These are phyloP conservation scores for Cyberlindnera japonica DNA, from an alignment of 805 yeast genomes.

Conservation along the genomic window DNA sequence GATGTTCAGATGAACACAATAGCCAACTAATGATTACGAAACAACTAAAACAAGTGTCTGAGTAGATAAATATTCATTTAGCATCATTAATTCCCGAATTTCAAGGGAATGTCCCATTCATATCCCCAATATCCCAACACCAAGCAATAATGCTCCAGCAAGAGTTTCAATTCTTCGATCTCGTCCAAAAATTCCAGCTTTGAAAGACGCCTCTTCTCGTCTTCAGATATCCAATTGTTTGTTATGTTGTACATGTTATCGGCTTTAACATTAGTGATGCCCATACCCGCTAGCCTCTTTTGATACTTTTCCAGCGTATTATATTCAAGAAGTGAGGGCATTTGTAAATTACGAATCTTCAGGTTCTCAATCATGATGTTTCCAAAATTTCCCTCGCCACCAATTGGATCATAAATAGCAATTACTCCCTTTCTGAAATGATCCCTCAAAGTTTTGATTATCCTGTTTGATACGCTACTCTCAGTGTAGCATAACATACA, in stretches of 20 bases:
- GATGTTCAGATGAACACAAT: slow-evolving; percentile 58
- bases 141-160: slow-evolving; percentile 52
- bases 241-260: slow-evolving; percentile 34
- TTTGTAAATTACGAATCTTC: slow-evolving; percentile 39
- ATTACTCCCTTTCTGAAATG: slow-evolving; percentile 24
- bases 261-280: slow-evolving; percentile 13
- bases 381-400: slow-evolving; percentile 51
- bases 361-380: slow-evolving; percentile 51
- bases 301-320: slow-evolving; percentile 33
- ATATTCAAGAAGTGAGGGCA: slow-evolving; percentile 37
- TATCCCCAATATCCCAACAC: slow-evolving; percentile 27
- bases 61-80: too few species aligned
- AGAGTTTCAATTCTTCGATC: slow-evolving; percentile 50
- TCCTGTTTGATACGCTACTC: slow-evolving; percentile 36
- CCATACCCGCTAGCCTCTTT: slow-evolving; percentile 17
- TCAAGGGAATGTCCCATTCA: slow-evolving; percentile 25
- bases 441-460: slow-evolving; percentile 34
- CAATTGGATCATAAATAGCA: slow-evolving; percentile 58
- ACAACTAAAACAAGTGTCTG: too few species aligned
- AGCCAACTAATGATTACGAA: not conserved
- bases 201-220: slow-evolving; percentile 40
- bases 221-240: slow-evolving; percentile 30
- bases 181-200: slow-evolving; percentile 54
- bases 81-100: too few species aligned
- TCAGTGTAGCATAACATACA: slow-evolving; percentile 54